These are phyloP conservation scores for Anthoceros angustus DNA, from an alignment of 225 moss, liverwort and hornwort species.

Conservation along the genomic window DNA sequence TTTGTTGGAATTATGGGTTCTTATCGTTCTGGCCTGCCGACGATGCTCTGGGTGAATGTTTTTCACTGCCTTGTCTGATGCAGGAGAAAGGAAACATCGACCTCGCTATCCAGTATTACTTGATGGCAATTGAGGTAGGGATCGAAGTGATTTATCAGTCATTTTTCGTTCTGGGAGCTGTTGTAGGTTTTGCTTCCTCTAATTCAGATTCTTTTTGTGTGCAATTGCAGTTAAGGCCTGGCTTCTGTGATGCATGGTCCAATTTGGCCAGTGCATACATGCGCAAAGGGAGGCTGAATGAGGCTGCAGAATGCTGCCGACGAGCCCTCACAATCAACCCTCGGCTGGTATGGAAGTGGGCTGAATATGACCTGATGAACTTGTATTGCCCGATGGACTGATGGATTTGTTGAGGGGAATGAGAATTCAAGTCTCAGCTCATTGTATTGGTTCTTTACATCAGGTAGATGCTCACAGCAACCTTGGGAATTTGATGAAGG, in stretches of 20 bases:
- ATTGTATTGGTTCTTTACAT: background rate
- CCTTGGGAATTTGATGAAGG: slow-evolving; percentile 85
- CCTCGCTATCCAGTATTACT: slow-evolving; percentile 87
- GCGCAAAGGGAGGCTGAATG: slow-evolving; percentile 86
- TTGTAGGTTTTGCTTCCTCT: background rate
- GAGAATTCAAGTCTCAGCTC: background rate
- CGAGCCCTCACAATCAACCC: slow-evolving; percentile 79
- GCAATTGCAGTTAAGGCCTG: slow-evolving; percentile 63
- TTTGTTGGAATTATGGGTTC: background rate
- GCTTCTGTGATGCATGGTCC: slow-evolving; percentile 97
- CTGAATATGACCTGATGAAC: background rate
- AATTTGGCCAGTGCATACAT: slow-evolving; percentile 99
- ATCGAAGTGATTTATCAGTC: background rate
- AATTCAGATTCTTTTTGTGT: background rate
- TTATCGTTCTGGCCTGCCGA: background rate
- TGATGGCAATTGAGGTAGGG: slow-evolving; percentile 74
- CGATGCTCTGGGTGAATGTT: background rate
- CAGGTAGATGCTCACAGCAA: slow-evolving; percentile 99
- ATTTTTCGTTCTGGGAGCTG: background rate
- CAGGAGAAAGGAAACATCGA: slow-evolving; percentile 98
- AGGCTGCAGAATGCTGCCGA: slow-evolving; percentile 93
- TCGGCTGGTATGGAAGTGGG: slow-evolving; percentile 33
- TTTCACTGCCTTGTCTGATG: slow-evolving; percentile 7
- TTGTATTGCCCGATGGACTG: slow-evolving; percentile 5
- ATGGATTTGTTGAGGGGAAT: background rate